phyloP scores from a whole-genome alignment of 2,329 filamentous ascomycete genomes.

The Claviceps quebecensis region DNA sequence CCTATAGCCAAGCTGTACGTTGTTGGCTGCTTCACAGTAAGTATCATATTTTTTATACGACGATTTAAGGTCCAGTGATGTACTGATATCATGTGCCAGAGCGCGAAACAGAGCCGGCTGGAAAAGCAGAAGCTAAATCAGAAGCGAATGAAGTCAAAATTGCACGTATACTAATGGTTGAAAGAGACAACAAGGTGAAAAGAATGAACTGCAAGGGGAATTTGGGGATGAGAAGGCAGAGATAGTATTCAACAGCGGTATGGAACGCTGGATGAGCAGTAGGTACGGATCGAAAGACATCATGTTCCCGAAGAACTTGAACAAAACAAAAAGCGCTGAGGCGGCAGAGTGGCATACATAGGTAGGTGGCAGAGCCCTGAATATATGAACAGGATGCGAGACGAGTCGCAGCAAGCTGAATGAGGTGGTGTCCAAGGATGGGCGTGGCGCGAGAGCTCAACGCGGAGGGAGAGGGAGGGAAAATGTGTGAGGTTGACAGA shows the following conservation, averaged over 20 bases:
- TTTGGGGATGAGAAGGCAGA: not conserved
- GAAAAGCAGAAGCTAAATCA: not conserved
- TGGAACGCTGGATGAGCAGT: not conserved
- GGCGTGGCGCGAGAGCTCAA: not conserved
- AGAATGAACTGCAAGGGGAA: not conserved
- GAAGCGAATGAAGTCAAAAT: not conserved
- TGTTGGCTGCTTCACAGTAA: slow-evolving; percentile 46
- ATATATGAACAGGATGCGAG: not conserved
- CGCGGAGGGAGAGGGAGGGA: not conserved
- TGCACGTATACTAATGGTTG: not conserved
- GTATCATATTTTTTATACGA: slow-evolving; percentile 35
- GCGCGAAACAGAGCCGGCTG: not conserved
- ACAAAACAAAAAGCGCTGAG: slow-evolving; percentile 10
- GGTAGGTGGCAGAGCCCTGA: slow-evolving; percentile 8
- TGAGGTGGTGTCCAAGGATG: slow-evolving; percentile 8
- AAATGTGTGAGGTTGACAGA: not conserved
- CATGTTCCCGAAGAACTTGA: not conserved
- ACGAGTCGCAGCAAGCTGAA: slow-evolving; percentile 20
- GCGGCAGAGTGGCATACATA: slow-evolving; percentile 12
- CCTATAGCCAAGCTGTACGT: slow-evolving; percentile 46
- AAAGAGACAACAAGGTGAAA: not conserved
- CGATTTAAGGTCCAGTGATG: slow-evolving; percentile 11
- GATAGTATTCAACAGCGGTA: not conserved
- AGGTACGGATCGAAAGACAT: not conserved
- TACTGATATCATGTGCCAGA: slow-evolving; percentile 15